Base-by-base conservation (phyloP, 202 grass and related monocot genomes). In the Brachypodium distachyon region DNA sequence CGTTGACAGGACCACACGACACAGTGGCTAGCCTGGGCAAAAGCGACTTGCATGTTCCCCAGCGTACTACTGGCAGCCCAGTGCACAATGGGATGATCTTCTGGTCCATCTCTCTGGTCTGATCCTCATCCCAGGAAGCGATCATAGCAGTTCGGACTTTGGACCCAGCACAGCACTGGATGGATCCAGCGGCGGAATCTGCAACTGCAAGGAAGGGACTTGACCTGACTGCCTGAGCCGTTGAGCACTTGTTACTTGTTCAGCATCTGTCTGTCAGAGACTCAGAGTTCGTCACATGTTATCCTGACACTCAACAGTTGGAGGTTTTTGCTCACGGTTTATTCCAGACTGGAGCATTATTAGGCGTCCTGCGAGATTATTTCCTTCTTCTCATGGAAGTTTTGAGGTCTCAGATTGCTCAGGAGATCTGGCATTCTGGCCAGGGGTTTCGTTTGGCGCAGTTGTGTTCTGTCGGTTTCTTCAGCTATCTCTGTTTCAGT, bases 91-190 rank as follows among this genome's bases (percentile, higher is more conserved):
- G 74, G 74, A 28, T 25, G 71, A 83, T 75, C 52, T 38, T 0
- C 11, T 51, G n/a, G 21, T 79, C 78, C 38, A 25, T 65, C 21
- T 42, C 54, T 58, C 12, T 25, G 18, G 16, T 6, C 27, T 32
- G 42, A 44, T 47, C 14, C 44, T 16, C 44, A 75, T 75, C 79
- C 67, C 42, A 23, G 68, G 73, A n/a, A 3, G 34, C 17, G 56
- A 77, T 71, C 70, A 84, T 88, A 53, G 71, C 48, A 16, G 64
- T 23, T 41, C 65, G 76, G 76, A 80, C 75, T 36, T 40, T 29
- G 57, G 29, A 26, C 23, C n/a, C n/a, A n/a, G n/a, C n/a, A n/a
- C n/a, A n/a, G n/a, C n/a, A n/a, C n/a, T n/a, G n/a, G n/a, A n/a
- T n/a, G n/a, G n/a, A n/a, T 1, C 22, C 48, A 6, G 22, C 57